A percentile compares a stretch with the other conserved stretches of the same genome.
These are phyloP conservation scores for Phyllosticta ampelicida DNA, from an alignment of 2,329 filamentous ascomycete species.

Conservation along the genomic window DNA sequence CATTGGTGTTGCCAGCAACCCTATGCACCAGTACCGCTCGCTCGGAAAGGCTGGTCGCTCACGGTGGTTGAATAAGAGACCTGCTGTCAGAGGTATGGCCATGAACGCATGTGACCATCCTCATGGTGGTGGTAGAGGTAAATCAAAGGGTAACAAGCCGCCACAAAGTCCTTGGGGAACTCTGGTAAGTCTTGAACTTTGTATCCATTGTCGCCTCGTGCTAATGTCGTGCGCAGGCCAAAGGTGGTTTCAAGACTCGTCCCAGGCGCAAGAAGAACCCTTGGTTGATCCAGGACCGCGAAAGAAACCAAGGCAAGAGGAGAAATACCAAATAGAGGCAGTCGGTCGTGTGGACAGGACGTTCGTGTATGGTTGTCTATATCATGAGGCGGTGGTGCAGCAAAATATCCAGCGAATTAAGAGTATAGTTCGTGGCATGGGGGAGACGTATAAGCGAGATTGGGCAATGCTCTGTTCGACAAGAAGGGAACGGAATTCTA, in stretches of 20 bases:
- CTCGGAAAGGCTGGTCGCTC: constrained; percentile 92
- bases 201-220: background rate
- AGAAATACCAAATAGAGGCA: constrained; percentile 24
- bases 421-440: too few species aligned
- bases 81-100: constrained; percentile 90
- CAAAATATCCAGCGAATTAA: too few species aligned
- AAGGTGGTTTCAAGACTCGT: constrained; percentile 86
- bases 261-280: constrained; percentile 83
- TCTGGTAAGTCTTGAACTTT: constrained; percentile 55
- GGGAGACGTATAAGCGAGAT: too few species aligned
- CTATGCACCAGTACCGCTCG: constrained; percentile 78
- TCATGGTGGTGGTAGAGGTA: constrained; percentile 97
- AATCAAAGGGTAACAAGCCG: constrained; percentile 95
- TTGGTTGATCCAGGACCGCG: constrained; percentile 73
- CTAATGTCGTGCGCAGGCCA: constrained; percentile 38
- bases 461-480: too few species aligned
- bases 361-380: too few species aligned
- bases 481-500: too few species aligned
- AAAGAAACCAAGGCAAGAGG: constrained; percentile 85
- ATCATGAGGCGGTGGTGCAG: too few species aligned
- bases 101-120: constrained; percentile 99
- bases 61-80: constrained; percentile 86
- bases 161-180: constrained; percentile 95
- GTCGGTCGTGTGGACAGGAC: too few species aligned
- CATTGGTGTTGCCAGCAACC: constrained; percentile 87